A percentile compares a stretch with the other conserved stretches of the same genome.
phyloP scores from a whole-genome alignment of 805 yeast genomes.

The Yamadazyma akitaensis region DNA sequence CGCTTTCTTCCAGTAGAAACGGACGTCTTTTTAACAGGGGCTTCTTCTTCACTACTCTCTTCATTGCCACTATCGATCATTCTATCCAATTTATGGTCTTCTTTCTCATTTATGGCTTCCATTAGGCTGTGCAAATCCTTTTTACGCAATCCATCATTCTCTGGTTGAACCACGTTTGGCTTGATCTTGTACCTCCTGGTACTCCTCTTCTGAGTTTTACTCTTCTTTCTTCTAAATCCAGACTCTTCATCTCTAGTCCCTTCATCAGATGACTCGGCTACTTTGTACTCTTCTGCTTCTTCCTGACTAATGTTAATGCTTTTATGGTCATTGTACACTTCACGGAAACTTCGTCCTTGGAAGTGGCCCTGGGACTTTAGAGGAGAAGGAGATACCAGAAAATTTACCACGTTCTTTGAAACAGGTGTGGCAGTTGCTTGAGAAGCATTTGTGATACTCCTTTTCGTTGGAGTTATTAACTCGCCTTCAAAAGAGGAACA shows the following conservation, averaged over 20 bases:
- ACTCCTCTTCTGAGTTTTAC: conserved; percentile 49
- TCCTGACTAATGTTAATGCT: conserved; percentile 22
- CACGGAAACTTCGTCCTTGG: conserved; percentile 35
- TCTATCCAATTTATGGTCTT: conserved; percentile 17
- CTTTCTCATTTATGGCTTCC: conserved; percentile 28
- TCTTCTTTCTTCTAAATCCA: conserved; percentile 20
- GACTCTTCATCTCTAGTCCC: neutral
- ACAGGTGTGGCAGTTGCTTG: conserved; percentile 12
- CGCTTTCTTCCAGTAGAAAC: conserved; percentile 15
- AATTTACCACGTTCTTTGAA: conserved; percentile 14
- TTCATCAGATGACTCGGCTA: conserved; percentile 8
- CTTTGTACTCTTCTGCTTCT: conserved; percentile 12
- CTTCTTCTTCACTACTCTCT: conserved; percentile 13
- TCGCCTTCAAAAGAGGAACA: neutral
- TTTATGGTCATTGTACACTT: conserved; percentile 45
- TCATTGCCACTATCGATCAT: conserved; percentile 18
- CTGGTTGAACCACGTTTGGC: conserved; percentile 27
- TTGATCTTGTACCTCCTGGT: conserved; percentile 50
- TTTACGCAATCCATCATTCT: conserved; percentile 28
- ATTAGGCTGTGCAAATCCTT: conserved; percentile 44
- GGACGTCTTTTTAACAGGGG: conserved; percentile 2
- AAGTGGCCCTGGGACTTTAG: conserved; percentile 22
- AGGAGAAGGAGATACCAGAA: conserved; percentile 47
- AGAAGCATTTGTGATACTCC: neutral
- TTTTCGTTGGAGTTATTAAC: neutral